Evolutionary conservation across 768 basidiomycete genomes (phyloP), one percentile per base, ranked within the genome.

Genomic region (Amanita phalloides): DNA sequence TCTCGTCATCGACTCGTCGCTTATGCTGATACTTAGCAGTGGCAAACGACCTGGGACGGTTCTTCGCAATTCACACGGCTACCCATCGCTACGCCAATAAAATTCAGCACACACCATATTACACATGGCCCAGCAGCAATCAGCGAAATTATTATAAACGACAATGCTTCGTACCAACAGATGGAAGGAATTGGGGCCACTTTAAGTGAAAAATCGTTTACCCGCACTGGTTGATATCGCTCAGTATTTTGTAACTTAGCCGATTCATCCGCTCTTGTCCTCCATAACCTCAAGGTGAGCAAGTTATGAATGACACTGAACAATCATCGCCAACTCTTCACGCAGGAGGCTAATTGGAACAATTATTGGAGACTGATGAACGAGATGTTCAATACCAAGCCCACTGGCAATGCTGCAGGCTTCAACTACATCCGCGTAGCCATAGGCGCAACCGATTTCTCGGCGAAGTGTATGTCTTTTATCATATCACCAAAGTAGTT

Each of bases 401-500:
- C 87, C 61, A 79, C 73, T 0, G 73, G 75, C 9, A 70, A 78
- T 51, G 71, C 77, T 5, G 85, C 86, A 21, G 86, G 85, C 1
- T 65, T 89, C 49, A 80, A 78, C 39, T 84, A 83, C 58, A 64
- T 89, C 47, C 77, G 86, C 8, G 69, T 88, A 36, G 76, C 86
- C 0, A 71, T 89, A 14, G 86, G 86, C 13, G 82, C 86, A 3
- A 76, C 82, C 2, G 86, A 88, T 64, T 88, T 88, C 59, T 86
- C 86, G 8, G 66, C 74, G 2, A 68, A 57, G 3, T 56, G 84
- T 83, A n/a, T 9, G 53, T 39, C 1, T 3, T 17, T 28, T 13
- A 10, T 50, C 20, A 13, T 23, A 20, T 11, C n/a, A 38, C 13
- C n/a, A 7, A 6, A 20, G 8, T 25, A 5, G 11, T 35, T 20